These are phyloP conservation scores for Colletotrichum cordylinicola DNA, from an alignment of 2,329 filamentous ascomycete genomes.

Conservation along the genomic window DNA sequence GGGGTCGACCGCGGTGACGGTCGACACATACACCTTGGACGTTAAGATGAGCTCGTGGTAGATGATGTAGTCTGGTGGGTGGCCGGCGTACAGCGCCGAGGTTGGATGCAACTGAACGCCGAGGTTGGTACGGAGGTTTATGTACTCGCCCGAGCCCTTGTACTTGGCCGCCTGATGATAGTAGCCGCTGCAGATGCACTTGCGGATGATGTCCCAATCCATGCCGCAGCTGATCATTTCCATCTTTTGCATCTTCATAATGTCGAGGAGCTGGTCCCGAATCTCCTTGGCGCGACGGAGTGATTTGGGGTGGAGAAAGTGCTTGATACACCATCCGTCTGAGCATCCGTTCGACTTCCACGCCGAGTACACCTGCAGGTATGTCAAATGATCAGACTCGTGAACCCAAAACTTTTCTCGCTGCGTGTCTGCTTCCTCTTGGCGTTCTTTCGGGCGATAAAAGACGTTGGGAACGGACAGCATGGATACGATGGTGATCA, in stretches of 20 bases:
- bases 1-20: conserved; percentile 93
- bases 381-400: conserved; percentile 94
- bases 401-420: conserved; percentile 98
- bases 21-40: conserved; percentile 97
- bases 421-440: conserved; percentile 94
- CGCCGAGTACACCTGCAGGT: conserved; percentile 93
- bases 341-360: conserved; percentile 92
- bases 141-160: conserved; percentile 96
- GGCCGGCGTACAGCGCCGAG: conserved; percentile 90
- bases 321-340: conserved; percentile 90
- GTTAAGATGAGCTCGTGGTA: conserved; percentile 98
- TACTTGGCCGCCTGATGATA: conserved; percentile 97
- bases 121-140: conserved; percentile 93
- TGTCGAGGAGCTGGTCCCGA: conserved; percentile 89
- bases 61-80: conserved; percentile 94
- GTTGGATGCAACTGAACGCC: conserved; percentile 95
- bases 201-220: conserved; percentile 94
- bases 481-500: conserved; percentile 98
- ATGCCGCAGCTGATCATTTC: conserved; percentile 85
- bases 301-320: conserved; percentile 96
- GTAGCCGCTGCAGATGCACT: conserved; percentile 97
- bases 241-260: conserved; percentile 96
- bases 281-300: conserved; percentile 92
- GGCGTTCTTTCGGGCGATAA: conserved; percentile 93
- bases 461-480: conserved; percentile 96